Evolutionary conservation across 306 rosid genomes (phyloP), one percentile per base, ranked within the genome.

Genomic region (Rosa persica): DNA sequence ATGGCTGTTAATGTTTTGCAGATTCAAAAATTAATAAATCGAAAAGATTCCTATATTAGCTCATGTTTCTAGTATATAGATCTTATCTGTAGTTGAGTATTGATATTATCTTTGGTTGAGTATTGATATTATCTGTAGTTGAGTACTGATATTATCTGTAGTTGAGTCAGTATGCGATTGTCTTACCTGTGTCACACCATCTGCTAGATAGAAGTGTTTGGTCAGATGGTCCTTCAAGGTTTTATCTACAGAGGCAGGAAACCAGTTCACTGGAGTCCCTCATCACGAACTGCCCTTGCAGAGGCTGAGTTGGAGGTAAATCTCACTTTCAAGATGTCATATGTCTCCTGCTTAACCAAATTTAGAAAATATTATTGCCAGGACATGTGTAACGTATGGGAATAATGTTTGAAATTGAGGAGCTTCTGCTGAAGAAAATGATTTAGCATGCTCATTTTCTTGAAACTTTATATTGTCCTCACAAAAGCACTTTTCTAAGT

Each of bases 181-280:
- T 80, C 69, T 71, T 36, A 75, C 44, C 78, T 49, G n/a, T 70
- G 40, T 72, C 54, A 46, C 80, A 23, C 66, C 84, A 57, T 81
- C 79, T 86, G 70, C 70, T 88, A 95, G 99, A 95, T 95, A 82
- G 98, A 93, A 86, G 99, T 95, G 79, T 95, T 95, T 87, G 99
- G 98, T 70, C 93, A 91, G 88, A 95, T 95, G 98, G 97, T 94
- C 83, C 82, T 90, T 81, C 86, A 90, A 87, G 99, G 98, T 55
- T 88, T 86, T 80, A 95, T 95, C 81, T 93, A 88, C 83, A 86
- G 99, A 86, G 99, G 99, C 76, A 89, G 96, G 83, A 95, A 95
- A 82, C 99, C 99, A 51, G 99, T 95, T 83, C 99, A 95, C 84
- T 95, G 99, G 99, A 95, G 99, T 83, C 99, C 98, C 78, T 95